Base-by-base conservation (phyloP, 2,329 filamentous ascomycete species). In the Drechmeria coniospora region DNA sequence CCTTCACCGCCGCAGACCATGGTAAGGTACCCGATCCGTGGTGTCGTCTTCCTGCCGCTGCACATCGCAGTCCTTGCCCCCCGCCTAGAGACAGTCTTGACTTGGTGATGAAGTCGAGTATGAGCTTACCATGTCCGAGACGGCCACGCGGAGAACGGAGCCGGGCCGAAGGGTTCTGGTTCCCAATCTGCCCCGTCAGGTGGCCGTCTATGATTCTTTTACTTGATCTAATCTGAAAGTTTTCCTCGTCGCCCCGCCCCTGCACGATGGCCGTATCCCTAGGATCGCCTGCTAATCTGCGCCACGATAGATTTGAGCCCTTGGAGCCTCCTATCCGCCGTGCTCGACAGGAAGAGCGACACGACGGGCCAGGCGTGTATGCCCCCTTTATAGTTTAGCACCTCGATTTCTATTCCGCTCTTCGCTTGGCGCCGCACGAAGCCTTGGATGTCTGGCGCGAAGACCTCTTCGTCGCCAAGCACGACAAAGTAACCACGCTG, bases 351-450 rank as follows among this genome's bases (percentile, higher is more conserved):
- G 41, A 72, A 70, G n/a, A 71, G 42, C 25, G 61, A 61, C 8
- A 76, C 78, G 13, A 92, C 75, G 0, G 81, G 80, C 83, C 82
- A 92, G 8, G 76, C 81, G 50, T 92, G 82, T 32, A 90, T 74
- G 3, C 71, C 74, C 10, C 69, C 75, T 16, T 61, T 53, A 38
- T 80, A 72, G 42, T 71, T 68, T 40, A 68, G 58, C 30, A 60
- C 61, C 29, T 62, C 57, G n/a, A 78, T 61, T 21, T 63, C 47
- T 19, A 69, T 50, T 3, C 64, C 64, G 10, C 63, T 58, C 27
- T 60, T 61, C 32, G 60, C 56, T 31, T 81, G 56, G 17, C 67
- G 51, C 9, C 52, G 49, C 9, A 79, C 56, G 33, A 83, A 54
- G 15, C 63, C 59, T 37, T 68, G 58, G 12, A 81, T 76, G 36